Percentiles rank a stretch among this genome's conserved stretches.
Evolutionary conservation across 2,329 filamentous ascomycete genomes (phyloP).

Genomic region (Penicillium griseofulvum): DNA sequence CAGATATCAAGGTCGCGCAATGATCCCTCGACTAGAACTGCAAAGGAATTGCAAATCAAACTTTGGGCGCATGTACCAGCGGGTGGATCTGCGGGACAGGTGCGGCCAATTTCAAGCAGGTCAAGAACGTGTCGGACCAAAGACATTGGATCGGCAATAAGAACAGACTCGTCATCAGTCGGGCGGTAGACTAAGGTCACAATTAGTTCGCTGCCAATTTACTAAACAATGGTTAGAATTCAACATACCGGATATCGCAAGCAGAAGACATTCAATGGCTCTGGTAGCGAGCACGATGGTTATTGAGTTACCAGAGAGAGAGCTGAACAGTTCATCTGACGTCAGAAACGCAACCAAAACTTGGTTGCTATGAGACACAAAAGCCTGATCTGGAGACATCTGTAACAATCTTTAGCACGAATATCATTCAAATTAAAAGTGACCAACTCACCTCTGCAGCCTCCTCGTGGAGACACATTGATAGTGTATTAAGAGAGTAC

Average conservation of each 20-base stretch:
- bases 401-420: slow-evolving; percentile 7
- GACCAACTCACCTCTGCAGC: slow-evolving; percentile 26
- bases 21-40: slow-evolving; percentile 50
- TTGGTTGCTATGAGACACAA: slow-evolving; percentile 47
- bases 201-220: slow-evolving; percentile 5
- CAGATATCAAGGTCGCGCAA: slow-evolving; percentile 49
- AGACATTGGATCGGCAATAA: slow-evolving; percentile 35
- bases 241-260: slow-evolving; percentile 54
- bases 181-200: slow-evolving; percentile 26
- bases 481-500: slow-evolving; percentile 68
- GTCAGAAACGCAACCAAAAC: slow-evolving; percentile 62
- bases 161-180: slow-evolving; percentile 22
- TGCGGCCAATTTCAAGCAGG: slow-evolving; percentile 32
- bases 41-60: slow-evolving; percentile 47
- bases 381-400: slow-evolving; percentile 34
- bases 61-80: slow-evolving; percentile 25
- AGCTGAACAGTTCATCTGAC: slow-evolving; percentile 53
- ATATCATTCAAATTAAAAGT: not conserved
- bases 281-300: slow-evolving; percentile 52
- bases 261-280: slow-evolving; percentile 57
- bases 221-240: not conserved
- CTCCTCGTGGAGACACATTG: slow-evolving; percentile 57
- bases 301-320: slow-evolving; percentile 45
- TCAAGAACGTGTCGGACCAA: slow-evolving; percentile 38
- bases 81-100: slow-evolving; percentile 11